Evolutionary conservation across 805 yeast species (phyloP).

Genomic region (Cyberlindnera mississippiensis): DNA sequence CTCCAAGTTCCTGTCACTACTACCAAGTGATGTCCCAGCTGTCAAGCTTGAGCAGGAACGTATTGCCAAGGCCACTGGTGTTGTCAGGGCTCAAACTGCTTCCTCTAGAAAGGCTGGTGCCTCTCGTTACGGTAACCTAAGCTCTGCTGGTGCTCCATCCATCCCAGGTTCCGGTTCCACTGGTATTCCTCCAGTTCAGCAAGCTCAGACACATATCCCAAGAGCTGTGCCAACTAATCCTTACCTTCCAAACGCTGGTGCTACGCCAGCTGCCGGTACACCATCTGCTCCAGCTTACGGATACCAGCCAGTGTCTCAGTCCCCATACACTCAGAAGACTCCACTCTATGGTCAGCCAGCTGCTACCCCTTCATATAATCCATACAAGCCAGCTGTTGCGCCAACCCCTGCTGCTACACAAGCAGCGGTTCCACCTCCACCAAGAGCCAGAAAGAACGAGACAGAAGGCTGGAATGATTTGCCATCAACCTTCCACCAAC

Average conservation of each 20-base stretch:
- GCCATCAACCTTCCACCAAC: conserved; percentile 47
- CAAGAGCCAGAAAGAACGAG: conserved; percentile 37
- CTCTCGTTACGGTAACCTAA: conserved; percentile 20
- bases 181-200: conserved; percentile 3
- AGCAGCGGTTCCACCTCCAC: conserved; percentile 24
- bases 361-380: neutral
- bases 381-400: conserved; percentile 15
- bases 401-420: conserved; percentile 9
- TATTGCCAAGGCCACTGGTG: conserved; percentile 60
- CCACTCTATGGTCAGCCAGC: conserved; percentile 10
- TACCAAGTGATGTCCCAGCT: conserved; percentile 73
- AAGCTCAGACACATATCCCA: conserved; percentile 10
- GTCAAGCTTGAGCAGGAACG: conserved; percentile 76
- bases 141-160: too few species aligned
- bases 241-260: conserved; percentile 13
- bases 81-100: conserved; percentile 20
- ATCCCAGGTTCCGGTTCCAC: conserved; percentile 3
- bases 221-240: conserved; percentile 17
- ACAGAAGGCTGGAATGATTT: conserved; percentile 73
- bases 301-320: conserved; percentile 10
- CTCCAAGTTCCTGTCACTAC: conserved; percentile 54
- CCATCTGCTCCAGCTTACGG: conserved; percentile 15
- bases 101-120: conserved; percentile 16
- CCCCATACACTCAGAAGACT: conserved; percentile 13
- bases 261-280: conserved; percentile 8